Percentiles rank a stretch among this genome's conserved stretches.
phyloP scores from a whole-genome alignment of 192 early-diverging fungal species.

The Coemansia sp. region DNA sequence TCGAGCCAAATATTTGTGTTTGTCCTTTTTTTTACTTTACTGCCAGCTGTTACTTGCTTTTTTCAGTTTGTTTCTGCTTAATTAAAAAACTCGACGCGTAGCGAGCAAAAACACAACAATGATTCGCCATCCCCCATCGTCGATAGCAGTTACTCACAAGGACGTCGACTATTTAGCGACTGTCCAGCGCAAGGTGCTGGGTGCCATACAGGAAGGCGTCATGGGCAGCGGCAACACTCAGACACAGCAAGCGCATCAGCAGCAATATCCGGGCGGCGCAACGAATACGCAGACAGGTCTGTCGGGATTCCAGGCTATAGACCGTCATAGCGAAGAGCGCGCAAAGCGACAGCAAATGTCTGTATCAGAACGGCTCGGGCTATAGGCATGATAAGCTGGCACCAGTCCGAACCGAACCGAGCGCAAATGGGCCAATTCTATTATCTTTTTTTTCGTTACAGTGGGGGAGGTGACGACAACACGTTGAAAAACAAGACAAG shows the following conservation, averaged over 20 bases:
- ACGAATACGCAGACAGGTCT: background rate
- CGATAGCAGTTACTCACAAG: slow-evolving; percentile 41
- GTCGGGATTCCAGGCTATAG: background rate
- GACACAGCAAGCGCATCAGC: background rate
- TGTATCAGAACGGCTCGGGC: slow-evolving; percentile 31
- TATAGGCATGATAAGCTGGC: background rate
- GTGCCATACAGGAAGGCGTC: slow-evolving; percentile 12
- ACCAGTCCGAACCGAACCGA: slow-evolving; percentile 7
- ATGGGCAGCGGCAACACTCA: background rate
- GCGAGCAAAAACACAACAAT: slow-evolving; percentile 2
- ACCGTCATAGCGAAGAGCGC: slow-evolving; percentile 19
- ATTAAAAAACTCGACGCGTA: background rate
- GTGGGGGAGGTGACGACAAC: too few species aligned
- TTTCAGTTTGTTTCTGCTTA: background rate
- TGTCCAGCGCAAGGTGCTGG: slow-evolving; percentile 37
- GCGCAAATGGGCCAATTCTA: background rate
- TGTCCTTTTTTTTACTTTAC: background rate
- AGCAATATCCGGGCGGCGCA: background rate
- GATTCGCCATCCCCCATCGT: slow-evolving; percentile 46
- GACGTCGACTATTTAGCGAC: slow-evolving; percentile 48
- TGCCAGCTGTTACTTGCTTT: background rate
- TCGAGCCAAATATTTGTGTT: background rate
- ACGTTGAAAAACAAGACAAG: too few species aligned
- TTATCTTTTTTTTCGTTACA: too few species aligned
- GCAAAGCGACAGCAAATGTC: slow-evolving; percentile 37